phyloP scores from a whole-genome alignment of 2,329 filamentous ascomycete species.

The Thielaviopsis punctulata region DNA sequence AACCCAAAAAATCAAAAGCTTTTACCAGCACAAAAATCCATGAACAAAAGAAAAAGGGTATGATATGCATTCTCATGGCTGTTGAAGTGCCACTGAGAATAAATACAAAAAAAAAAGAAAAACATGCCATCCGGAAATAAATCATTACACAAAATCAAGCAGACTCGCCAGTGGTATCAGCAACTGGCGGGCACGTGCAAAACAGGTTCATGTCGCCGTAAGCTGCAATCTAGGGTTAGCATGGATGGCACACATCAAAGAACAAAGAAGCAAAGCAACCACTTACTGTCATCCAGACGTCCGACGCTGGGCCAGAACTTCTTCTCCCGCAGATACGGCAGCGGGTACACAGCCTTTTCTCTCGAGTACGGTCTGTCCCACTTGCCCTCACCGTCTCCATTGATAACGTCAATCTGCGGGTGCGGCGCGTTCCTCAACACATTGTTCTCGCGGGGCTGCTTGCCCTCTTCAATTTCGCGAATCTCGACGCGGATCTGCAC shows the following conservation, averaged over 20 bases:
- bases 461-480: slow-evolving; percentile 61
- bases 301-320: slow-evolving; percentile 93
- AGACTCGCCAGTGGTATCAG: slow-evolving; percentile 31
- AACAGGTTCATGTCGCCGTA: slow-evolving; percentile 88
- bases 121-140: neutral
- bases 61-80: slow-evolving; percentile 1
- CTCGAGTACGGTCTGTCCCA: slow-evolving; percentile 74
- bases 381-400: slow-evolving; percentile 32
- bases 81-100: slow-evolving; percentile 8
- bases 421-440: slow-evolving; percentile 83
- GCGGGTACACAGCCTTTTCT: slow-evolving; percentile 73
- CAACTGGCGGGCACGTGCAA: slow-evolving; percentile 82
- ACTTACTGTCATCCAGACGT: slow-evolving; percentile 71
- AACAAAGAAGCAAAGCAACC: neutral
- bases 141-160: neutral
- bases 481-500: slow-evolving; percentile 80
- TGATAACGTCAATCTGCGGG: slow-evolving; percentile 62
- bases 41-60: slow-evolving; percentile 6
- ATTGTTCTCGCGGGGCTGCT: slow-evolving; percentile 57
- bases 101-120: neutral
- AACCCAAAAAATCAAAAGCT: neutral
- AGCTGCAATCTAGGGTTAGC: slow-evolving; percentile 29
- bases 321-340: slow-evolving; percentile 73
- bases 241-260: neutral
- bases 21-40: neutral